Percentiles rank a stretch among this genome's conserved stretches.
phyloP scores from a whole-genome alignment of 208 protist genomes.

The Trypanosoma theileri region DNA sequence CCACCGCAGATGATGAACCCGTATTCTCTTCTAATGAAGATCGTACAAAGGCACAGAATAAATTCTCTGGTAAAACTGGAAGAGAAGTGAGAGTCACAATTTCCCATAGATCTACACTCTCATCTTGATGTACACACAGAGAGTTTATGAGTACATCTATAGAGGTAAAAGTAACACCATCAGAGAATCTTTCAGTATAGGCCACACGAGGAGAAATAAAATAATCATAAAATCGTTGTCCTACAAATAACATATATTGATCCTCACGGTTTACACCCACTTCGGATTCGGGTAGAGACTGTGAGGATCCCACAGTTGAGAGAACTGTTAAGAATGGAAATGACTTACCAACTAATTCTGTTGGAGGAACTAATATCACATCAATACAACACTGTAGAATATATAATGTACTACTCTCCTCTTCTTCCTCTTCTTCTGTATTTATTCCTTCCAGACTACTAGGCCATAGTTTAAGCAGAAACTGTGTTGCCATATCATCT shows the following conservation, averaged over 20 bases:
- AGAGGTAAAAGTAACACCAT: conserved; percentile 1
- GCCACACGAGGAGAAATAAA: conserved; percentile 30
- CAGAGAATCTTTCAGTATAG: background rate
- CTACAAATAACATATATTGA: conserved; percentile 24
- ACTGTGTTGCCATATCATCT: conserved; percentile 2
- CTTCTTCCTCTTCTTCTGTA: background rate
- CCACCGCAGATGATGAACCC: background rate
- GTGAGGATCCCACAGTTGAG: background rate
- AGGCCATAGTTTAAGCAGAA: conserved; percentile 14
- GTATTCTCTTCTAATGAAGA: background rate
- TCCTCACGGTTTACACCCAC: background rate
- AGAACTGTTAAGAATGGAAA: conserved; percentile 11
- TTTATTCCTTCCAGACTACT: background rate
- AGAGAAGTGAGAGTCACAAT: conserved; percentile 6
- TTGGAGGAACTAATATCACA: background rate
- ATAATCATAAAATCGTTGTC: conserved; percentile 26
- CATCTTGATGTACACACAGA: background rate
- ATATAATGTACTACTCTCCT: background rate
- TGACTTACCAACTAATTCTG: background rate
- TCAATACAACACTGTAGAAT: conserved; percentile 20
- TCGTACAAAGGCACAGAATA: conserved; percentile 28
- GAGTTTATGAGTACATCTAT: conserved; percentile 22
- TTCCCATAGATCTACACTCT: conserved; percentile 12
- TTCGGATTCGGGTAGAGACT: background rate
- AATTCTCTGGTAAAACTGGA: conserved; percentile 13